Base-by-base conservation (phyloP, 306 rosid species). In the Fragaria iinumae region DNA sequence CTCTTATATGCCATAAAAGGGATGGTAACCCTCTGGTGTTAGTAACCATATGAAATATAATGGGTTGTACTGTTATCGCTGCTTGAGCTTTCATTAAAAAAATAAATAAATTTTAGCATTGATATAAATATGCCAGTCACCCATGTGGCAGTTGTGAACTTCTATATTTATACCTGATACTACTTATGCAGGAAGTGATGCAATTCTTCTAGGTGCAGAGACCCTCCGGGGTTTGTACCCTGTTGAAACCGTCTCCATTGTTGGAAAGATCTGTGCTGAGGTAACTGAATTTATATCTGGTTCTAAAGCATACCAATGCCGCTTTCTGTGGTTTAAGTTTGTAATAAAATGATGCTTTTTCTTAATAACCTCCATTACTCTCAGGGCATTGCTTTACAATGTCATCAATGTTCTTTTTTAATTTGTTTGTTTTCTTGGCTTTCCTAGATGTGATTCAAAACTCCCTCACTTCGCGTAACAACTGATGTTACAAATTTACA, bases 181-280 rank as follows among this genome's bases (percentile, higher is more conserved):
- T 76, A n/a, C 57, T 50, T 76, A 55, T 80, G 77, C 84, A 93
- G 98, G 98, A 77, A 90, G 94, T 83, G 98, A 93, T 83, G 96
- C 98, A 36, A 93, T 93, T 65, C 96, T 93, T 86, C 82, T 93
- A 63, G 98, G 98, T 80, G 98, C 98, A 7, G 98, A 93, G 87
- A 93, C 97, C 69, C 79, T 89, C 53, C 93, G 96, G 78, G 98
- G 98, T 44, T 78, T 90, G 71, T 93, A 93, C 82, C 98, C 98
- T 39, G 81, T 90, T 60, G 97, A 93, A 86, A 93, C 97, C 48
- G 86, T 93, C 79, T 89, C 96, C 17, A 91, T 83, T 14, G 98
- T 93, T 55, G 91, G 97, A 63, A 86, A 80, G 86, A 93, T 93
- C 79, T 91, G 97, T 81, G 81, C 97, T 17, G 96, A 93, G 98